Percentiles rank a stretch among this genome's conserved stretches.
Evolutionary conservation across 352 stramenopile species (phyloP).

Genomic region (Globisporangium spinosum): DNA sequence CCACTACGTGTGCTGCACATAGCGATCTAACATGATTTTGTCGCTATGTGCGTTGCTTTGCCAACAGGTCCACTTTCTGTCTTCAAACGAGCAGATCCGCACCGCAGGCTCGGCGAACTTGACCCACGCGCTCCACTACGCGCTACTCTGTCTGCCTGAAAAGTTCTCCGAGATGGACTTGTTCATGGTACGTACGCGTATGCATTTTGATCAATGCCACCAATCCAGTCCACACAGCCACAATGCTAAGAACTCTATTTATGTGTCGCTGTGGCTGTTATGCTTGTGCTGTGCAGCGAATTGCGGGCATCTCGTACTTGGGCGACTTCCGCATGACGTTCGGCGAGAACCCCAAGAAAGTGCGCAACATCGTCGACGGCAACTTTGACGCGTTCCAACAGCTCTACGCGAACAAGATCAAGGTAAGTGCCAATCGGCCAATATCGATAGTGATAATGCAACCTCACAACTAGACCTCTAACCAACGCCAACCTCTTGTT

Average conservation of each 20-base stretch:
- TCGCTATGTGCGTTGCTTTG: neutral
- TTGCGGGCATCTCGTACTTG: constrained; percentile 87
- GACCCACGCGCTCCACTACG: constrained; percentile 70
- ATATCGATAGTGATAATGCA: neutral
- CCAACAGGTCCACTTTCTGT: constrained; percentile 56
- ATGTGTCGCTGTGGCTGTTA: neutral
- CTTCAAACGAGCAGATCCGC: constrained; percentile 42
- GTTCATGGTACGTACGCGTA: constrained; percentile 53
- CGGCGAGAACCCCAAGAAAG: constrained; percentile 88
- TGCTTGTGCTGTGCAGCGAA: constrained; percentile 42
- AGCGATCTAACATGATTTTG: neutral
- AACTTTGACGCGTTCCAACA: constrained; percentile 72
- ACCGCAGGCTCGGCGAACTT: constrained; percentile 56
- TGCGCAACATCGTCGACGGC: constrained; percentile 89
- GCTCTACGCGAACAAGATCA: constrained; percentile 73
- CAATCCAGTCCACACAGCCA: neutral
- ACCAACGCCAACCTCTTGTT: neutral
- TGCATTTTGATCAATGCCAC: neutral
- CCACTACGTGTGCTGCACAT: neutral
- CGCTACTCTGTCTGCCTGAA: constrained; percentile 66
- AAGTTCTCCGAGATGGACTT: constrained; percentile 82
- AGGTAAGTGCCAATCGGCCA: constrained; percentile 27
- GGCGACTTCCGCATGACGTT: constrained; percentile 90
- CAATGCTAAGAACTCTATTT: neutral
- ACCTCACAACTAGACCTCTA: neutral